Conservation (phyloP, 371 early-diverging fungal species). For the Catenaria anguillulae region DNA sequence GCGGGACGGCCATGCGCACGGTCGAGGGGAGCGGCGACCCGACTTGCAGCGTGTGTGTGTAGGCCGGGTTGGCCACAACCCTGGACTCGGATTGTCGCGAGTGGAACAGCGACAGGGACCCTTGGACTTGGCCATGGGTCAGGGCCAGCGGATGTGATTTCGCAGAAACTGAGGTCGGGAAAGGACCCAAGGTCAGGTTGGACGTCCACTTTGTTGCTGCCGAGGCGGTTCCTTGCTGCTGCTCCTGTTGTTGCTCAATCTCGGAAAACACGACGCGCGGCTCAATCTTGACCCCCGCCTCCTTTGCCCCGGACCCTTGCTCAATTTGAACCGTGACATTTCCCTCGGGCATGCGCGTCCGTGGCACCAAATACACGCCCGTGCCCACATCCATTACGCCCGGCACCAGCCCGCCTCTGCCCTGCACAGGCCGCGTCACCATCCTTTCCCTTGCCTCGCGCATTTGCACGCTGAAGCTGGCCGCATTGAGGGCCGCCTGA, state of each 20-base stretch:
- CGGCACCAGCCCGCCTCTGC: too few species aligned
- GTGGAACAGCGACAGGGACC: not conserved
- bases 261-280: not conserved
- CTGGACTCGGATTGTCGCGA: too few species aligned
- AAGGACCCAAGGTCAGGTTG: too few species aligned
- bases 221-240: too few species aligned
- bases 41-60: too few species aligned
- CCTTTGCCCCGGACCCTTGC: not conserved
- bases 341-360: not conserved
- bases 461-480: too few species aligned
- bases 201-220: too few species aligned
- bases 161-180: too few species aligned
- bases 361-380: not conserved
- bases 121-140: not conserved
- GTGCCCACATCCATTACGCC: not conserved
- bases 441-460: too few species aligned
- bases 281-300: not conserved
- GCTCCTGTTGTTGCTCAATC: too few species aligned
- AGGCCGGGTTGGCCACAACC: too few species aligned
- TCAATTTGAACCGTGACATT: not conserved
- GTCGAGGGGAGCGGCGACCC: not conserved
- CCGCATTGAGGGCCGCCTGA: constrained; percentile 39
- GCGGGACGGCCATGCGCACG: not conserved
- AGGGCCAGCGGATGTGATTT: not conserved
- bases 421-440: too few species aligned